Evolutionary conservation across 176 grass and related monocot species (phyloP), one percentile per base, ranked within the genome.

Genomic region (Tuctoria greenei): DNA sequence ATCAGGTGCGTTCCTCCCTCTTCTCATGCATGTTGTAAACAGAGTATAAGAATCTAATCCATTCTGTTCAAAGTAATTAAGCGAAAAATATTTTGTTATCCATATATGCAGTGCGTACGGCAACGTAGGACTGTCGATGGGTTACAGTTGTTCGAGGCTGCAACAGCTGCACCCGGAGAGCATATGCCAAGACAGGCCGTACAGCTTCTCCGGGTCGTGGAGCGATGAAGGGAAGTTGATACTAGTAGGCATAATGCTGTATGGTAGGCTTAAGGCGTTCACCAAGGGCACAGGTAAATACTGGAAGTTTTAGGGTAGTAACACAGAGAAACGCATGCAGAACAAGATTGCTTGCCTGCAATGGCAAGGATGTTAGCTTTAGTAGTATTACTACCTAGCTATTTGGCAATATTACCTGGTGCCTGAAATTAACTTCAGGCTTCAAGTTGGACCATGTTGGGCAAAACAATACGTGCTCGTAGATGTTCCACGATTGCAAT

Each of bases 101-200:
- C 37, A 34, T 46, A 34, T 46, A 34, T 81, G 57, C 91, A 89
- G 92, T 65, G 88, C 86, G 38, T 84, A 95, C n/a, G 88, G 88
- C 12, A 84, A 82, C 2, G 80, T 67, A 10, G 87, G 82, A 4
- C 64, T 86, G 47, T 83, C 92, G 20, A 90, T 62, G 2, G 84
- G 87, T 51, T 90, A 96, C 78, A 90, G 87, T 46, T 96, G 89
- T 77, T 83, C 86, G 14, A 88, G 87, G 74, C 26, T 78, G 20
- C 74, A 84, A 13, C 47, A 64, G 46, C 45, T 90, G 23, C 78
- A 74, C 18, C 62, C 63, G 2, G 80, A 70, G 4, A 57, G 18
- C 21, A 23, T 67, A 15, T 92, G 89, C 65, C 63, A 82, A 24
- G 93, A 90, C 49, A 67, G 15, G 66, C 63, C 70, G 60, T 66